phyloP scores from a whole-genome alignment of 345 rosid genomes.

The Limnanthes douglasii region DNA sequence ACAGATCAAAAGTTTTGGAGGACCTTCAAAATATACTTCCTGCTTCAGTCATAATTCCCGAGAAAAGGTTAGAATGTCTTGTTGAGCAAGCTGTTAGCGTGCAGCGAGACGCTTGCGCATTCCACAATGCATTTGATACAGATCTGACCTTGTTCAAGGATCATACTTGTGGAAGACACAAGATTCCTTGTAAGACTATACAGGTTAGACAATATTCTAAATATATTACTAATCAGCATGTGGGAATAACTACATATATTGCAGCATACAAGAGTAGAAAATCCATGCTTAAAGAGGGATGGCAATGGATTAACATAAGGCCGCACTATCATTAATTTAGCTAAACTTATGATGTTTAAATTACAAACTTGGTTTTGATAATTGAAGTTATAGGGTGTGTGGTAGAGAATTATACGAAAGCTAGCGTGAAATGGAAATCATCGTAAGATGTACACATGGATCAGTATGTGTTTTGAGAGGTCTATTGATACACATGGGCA shows the following conservation, averaged over 20 bases:
- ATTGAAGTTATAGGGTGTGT: too few relatives aligned
- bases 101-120: conserved; percentile 45
- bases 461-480: too few relatives aligned
- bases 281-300: too few relatives aligned
- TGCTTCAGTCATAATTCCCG: conserved; percentile 46
- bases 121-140: conserved; percentile 42
- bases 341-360: conserved; percentile 3
- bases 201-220: conserved; percentile 33
- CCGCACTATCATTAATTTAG: too few relatives aligned
- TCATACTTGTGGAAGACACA: conserved; percentile 51
- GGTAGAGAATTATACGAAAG: too few relatives aligned
- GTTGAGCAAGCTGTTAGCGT: conserved; percentile 51
- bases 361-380: not conserved
- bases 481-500: too few relatives aligned
- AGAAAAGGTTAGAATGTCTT: conserved; percentile 51
- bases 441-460: too few relatives aligned
- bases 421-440: too few relatives aligned
- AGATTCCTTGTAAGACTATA: conserved; percentile 48
- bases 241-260: too few relatives aligned
- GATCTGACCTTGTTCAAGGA: conserved; percentile 50
- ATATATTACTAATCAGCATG: conserved; percentile 6
- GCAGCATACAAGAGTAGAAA: conserved; percentile 5
- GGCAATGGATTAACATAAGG: too few relatives aligned
- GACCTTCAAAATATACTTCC: conserved; percentile 51
- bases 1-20: conserved; percentile 31